Percentiles rank a stretch among this genome's conserved stretches.
phyloP scores from a whole-genome alignment of 768 basidiomycete genomes.

The Suillus alpinus region DNA sequence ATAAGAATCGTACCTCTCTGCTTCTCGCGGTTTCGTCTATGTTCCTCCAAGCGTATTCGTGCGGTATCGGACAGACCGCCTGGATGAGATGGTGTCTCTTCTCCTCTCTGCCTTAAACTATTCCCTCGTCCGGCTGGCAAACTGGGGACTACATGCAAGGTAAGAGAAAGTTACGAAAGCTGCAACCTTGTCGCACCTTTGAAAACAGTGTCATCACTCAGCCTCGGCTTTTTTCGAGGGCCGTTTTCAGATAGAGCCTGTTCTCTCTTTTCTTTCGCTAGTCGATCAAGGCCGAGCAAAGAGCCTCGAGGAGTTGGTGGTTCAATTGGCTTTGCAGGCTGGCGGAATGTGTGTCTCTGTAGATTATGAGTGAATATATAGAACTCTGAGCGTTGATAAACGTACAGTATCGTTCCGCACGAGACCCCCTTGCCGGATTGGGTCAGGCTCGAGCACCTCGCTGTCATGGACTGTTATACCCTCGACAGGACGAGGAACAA shows the following conservation, averaged over 20 bases:
- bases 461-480: constrained; percentile 78
- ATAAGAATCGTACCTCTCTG: constrained; percentile 49
- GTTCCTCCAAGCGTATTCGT: constrained; percentile 70
- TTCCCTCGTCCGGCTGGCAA: constrained; percentile 57
- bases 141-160: constrained; percentile 59
- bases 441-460: constrained; percentile 83
- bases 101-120: constrained; percentile 71
- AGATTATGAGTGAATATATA: constrained; percentile 5
- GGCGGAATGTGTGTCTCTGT: constrained; percentile 79
- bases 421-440: constrained; percentile 74
- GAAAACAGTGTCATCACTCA: constrained; percentile 70
- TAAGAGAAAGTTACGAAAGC: neutral
- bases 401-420: constrained; percentile 63
- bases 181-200: constrained; percentile 60
- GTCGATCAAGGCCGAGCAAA: constrained; percentile 79
- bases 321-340: constrained; percentile 69
- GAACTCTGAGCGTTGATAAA: neutral
- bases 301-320: constrained; percentile 79
- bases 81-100: constrained; percentile 92
- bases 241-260: constrained; percentile 45
- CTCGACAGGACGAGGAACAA: constrained; percentile 50
- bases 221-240: constrained; percentile 60
- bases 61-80: constrained; percentile 83
- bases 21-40: constrained; percentile 66
- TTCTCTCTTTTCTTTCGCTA: constrained; percentile 86